A percentile compares a stretch with the other conserved stretches of the same genome.
These are phyloP conservation scores for Begonia loranthoides DNA, from an alignment of 306 rosid genomes.

Conservation along the genomic window DNA sequence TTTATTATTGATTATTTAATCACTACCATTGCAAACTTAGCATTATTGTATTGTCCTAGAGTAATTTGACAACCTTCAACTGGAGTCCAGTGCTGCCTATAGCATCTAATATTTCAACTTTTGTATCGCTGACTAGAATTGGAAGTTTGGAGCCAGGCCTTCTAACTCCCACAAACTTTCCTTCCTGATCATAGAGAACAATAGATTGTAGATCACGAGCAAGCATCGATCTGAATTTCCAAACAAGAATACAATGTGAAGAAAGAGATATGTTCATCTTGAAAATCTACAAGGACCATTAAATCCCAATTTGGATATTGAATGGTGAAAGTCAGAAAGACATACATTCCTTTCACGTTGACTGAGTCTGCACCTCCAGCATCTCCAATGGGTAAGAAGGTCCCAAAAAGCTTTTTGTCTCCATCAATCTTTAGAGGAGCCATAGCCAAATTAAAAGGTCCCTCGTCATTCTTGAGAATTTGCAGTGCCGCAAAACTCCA, in stretches of 20 bases:
- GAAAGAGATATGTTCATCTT: neutral
- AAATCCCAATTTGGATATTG: neutral
- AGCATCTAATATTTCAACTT: constrained; percentile 66
- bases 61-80: constrained; percentile 48
- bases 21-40: no score
- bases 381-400: constrained; percentile 83
- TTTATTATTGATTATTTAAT: no score
- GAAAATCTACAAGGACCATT: neutral
- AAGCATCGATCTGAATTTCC: constrained; percentile 76
- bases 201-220: constrained; percentile 88
- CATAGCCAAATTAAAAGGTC: constrained; percentile 92
- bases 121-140: constrained; percentile 64
- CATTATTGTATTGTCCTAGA: no score
- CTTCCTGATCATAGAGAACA: constrained; percentile 71
- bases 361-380: constrained; percentile 59
- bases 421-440: constrained; percentile 88
- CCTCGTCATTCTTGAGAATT: constrained; percentile 69
- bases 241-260: constrained; percentile 5
- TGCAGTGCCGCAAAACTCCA: constrained; percentile 88
- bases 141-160: constrained; percentile 81
- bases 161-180: constrained; percentile 85
- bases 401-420: constrained; percentile 86
- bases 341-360: constrained; percentile 83
- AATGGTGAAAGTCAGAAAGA: neutral
- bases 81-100: constrained; percentile 89